Conservation (phyloP, 1,284 basidiomycete genomes). For the Peniophora sp. region DNA sequence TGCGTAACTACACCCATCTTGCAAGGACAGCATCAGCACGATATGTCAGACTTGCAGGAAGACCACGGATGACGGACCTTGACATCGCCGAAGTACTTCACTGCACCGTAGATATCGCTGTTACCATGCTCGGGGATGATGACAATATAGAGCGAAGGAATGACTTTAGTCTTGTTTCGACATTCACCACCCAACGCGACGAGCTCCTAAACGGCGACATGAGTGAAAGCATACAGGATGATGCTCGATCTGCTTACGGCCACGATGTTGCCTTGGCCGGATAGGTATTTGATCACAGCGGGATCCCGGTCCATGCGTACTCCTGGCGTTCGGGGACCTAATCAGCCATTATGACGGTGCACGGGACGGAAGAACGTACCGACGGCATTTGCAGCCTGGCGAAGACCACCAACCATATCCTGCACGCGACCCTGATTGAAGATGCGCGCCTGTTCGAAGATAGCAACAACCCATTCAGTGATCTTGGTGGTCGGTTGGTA, state of each 20-base stretch:
- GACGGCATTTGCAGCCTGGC: constrained; percentile 39
- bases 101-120: constrained; percentile 63
- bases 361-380: constrained; percentile 40
- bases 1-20: not conserved
- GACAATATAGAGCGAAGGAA: constrained; percentile 57
- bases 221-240: not conserved
- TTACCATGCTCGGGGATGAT: constrained; percentile 61
- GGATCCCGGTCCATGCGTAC: constrained; percentile 36
- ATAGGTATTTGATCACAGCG: constrained; percentile 40
- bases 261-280: constrained; percentile 43
- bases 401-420: constrained; percentile 44
- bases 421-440: constrained; percentile 37
- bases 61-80: too few species aligned
- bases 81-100: constrained; percentile 36
- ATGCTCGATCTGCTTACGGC: constrained; percentile 23
- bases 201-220: constrained; percentile 34
- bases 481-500: constrained; percentile 41
- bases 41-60: too few species aligned
- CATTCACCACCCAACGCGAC: constrained; percentile 36
- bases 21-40: not conserved
- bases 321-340: too few species aligned
- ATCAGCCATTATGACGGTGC: not conserved
- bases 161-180: constrained; percentile 24
- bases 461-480: constrained; percentile 48
- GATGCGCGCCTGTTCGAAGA: constrained; percentile 50